Evolutionary conservation across 75 land plant species (phyloP).

Genomic region (Pinus albicaulis): DNA sequence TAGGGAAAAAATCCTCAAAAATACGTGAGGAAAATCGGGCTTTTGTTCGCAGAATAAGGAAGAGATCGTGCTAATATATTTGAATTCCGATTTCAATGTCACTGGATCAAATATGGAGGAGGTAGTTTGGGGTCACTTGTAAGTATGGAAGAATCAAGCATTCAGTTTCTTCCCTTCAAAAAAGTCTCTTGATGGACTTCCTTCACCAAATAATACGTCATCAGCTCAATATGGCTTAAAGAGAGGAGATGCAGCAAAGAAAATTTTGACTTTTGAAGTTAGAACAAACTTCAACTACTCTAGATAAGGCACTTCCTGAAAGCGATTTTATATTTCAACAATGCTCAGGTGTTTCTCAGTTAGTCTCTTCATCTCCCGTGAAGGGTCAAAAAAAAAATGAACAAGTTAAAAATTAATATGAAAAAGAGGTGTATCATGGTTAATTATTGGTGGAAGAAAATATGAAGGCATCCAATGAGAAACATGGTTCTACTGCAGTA

Average conservation of each 20-base stretch:
- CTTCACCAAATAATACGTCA: not conserved
- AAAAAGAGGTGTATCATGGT: not conserved
- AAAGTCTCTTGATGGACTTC: conserved; percentile 16
- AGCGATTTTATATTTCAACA: not conserved
- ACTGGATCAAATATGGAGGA: too few species aligned
- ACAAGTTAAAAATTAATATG: not conserved
- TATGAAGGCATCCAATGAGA: too few species aligned
- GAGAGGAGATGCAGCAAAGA: conserved; percentile 11
- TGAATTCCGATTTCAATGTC: too few species aligned
- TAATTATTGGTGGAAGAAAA: not conserved
- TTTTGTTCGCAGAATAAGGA: too few species aligned
- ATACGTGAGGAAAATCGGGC: too few species aligned
- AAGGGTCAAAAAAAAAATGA: not conserved
- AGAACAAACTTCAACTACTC: not conserved
- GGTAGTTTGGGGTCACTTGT: too few species aligned
- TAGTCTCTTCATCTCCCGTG: conserved; percentile 3
- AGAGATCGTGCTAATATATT: too few species aligned
- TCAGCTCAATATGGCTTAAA: not conserved
- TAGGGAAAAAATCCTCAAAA: too few species aligned
- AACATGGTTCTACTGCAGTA: not conserved
- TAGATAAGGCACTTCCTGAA: not conserved
- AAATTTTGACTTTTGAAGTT: conserved; percentile 27
- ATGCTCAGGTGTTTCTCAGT: conserved; percentile 2
- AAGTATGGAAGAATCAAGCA: too few species aligned
- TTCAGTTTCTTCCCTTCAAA: too few species aligned